Conservation (phyloP, 2,329 filamentous ascomycete species). For the Chaetomium sp. region DNA sequence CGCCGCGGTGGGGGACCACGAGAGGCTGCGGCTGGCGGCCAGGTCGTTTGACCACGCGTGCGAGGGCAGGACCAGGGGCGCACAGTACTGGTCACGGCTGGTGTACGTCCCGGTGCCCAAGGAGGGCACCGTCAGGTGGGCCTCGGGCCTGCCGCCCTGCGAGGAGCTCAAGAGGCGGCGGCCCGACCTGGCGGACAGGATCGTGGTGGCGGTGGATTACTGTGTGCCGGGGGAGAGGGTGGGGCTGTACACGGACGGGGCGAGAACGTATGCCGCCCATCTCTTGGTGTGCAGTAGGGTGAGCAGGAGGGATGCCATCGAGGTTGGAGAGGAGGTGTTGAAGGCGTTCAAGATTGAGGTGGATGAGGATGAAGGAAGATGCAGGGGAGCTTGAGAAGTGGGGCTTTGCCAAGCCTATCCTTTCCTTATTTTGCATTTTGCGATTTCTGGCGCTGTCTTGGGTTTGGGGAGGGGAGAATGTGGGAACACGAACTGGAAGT, state of each 20-base stretch:
- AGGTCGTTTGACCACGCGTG: slow-evolving; percentile 23
- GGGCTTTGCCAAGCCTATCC: neutral
- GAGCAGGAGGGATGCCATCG: slow-evolving; percentile 30
- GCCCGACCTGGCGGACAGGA: slow-evolving; percentile 28
- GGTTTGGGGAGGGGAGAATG: no score
- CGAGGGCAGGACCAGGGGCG: slow-evolving; percentile 18
- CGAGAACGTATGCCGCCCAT: slow-evolving; percentile 33
- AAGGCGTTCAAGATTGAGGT: slow-evolving; percentile 25
- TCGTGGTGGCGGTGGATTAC: slow-evolving; percentile 33
- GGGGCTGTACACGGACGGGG: slow-evolving; percentile 30
- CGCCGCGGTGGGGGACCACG: slow-evolving; percentile 29
- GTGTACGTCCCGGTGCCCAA: slow-evolving; percentile 33
- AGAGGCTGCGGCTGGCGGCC: slow-evolving; percentile 27
- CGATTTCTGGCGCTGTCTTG: neutral
- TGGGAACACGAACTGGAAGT: no score
- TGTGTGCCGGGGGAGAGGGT: slow-evolving; percentile 28
- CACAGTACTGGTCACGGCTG: slow-evolving; percentile 33
- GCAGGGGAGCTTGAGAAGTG: neutral
- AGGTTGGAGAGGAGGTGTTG: slow-evolving; percentile 31
- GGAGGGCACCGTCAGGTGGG: slow-evolving; percentile 25
- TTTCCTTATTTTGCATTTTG: neutral
- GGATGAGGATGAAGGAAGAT: neutral
- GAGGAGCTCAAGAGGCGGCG: slow-evolving; percentile 30
- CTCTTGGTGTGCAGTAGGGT: slow-evolving; percentile 30
- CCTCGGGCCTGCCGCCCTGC: slow-evolving; percentile 25